Evolutionary conservation across 768 basidiomycete species (phyloP), one percentile per base, ranked within the genome.

Genomic region (Solioccasus polychromus): DNA sequence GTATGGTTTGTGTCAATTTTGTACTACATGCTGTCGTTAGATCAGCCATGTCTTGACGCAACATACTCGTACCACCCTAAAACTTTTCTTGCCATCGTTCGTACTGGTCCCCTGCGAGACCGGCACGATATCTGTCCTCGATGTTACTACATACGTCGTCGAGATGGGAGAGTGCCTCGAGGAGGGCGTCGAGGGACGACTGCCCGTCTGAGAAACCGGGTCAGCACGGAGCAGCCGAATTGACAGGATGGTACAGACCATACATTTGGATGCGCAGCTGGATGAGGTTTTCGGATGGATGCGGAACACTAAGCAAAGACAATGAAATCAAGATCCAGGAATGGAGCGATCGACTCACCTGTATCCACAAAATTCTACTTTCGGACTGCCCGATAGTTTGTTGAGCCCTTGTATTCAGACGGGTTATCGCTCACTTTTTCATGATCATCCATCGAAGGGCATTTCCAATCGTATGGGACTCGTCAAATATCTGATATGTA

Each of bases 231-330:
- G 35, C 22, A 5, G 25, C 30, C 15, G 19, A 2, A n/a, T 18
- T 10, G 40, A 42, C 3, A 35, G 48, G 5, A 15, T 20, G 18
- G 4, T 22, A 74, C 92, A 51, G 58, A 97, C 93, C 93, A 56
- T 97, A 96, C 95, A 98, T 98, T 79, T 98, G 95, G 49, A 98
- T 92, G n/a, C 96, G 88, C 22, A 98, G 71, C 59, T 97, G 90
- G 58, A 99, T 96, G 57, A 88, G 84, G 55, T 91, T 88, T 72
- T 99, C 96, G 9, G 95, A 96, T 3, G 96, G 96, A 72, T 98
- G 96, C 2, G 96, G 96, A 31, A 57, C 64, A 38, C 67, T 66
- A 35, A n/a, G 34, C 26, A 22, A 35, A 42, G 49, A 57, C 49
- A 54, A 64, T 47, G 55, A 30, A 48, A 38, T 31, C 36, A 12